phyloP scores from a whole-genome alignment of 1,284 basidiomycete species.

The Xerocomus amazonicus region DNA sequence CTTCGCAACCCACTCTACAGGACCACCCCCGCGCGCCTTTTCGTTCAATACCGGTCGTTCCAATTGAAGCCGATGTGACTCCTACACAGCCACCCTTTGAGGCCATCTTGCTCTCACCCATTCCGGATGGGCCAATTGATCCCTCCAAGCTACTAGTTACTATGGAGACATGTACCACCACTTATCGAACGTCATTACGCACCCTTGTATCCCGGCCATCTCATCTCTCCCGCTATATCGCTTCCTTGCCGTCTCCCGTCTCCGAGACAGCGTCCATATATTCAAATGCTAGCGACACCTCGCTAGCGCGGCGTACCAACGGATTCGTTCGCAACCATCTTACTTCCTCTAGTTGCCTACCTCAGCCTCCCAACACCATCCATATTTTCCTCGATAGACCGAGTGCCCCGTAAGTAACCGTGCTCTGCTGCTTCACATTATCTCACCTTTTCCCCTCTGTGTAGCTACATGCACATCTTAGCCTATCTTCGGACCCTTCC shows the following conservation, averaged over 20 bases:
- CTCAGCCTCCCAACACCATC: conserved; percentile 45
- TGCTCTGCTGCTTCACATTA: not conserved
- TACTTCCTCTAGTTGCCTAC: conserved; percentile 51
- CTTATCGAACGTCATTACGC: conserved; percentile 58
- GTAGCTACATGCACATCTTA: conserved; percentile 65
- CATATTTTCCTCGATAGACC: conserved; percentile 80
- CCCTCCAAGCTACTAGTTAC: conserved; percentile 62
- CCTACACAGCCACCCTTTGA: conserved; percentile 52
- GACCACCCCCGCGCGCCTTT: conserved; percentile 38
- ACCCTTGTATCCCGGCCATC: conserved; percentile 68
- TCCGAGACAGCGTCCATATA: conserved; percentile 51
- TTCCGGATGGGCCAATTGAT: conserved; percentile 46
- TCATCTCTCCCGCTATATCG: conserved; percentile 55
- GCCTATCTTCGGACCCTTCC: conserved; percentile 61
- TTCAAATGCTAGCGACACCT: conserved; percentile 42
- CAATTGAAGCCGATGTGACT: conserved; percentile 35
- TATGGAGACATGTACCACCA: conserved; percentile 65
- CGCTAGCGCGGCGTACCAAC: conserved; percentile 30
- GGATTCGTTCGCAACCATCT: conserved; percentile 58
- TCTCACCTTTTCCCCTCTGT: conserved; percentile 1
- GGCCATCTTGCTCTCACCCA: conserved; percentile 61
- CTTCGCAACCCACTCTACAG: conserved; percentile 39
- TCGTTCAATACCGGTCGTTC: conserved; percentile 39
- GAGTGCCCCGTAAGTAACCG: conserved; percentile 63
- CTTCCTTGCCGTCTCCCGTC: conserved; percentile 40